These are phyloP conservation scores for Penicillium sclerotiorum DNA, from an alignment of 2,329 filamentous ascomycete genomes.

Conservation along the genomic window DNA sequence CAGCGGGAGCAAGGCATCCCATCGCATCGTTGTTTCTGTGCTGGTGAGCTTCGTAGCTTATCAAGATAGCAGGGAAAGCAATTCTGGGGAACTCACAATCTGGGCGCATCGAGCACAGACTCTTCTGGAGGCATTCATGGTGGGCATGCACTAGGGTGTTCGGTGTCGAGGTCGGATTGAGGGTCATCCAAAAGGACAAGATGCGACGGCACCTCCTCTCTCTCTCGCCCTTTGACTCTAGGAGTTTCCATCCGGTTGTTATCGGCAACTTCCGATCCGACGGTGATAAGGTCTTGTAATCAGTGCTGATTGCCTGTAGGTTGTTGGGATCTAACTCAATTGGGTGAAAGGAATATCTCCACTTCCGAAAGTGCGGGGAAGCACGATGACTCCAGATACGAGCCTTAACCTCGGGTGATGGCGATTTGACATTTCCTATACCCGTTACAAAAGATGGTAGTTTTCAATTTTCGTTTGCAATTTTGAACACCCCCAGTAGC, in stretches of 20 bases:
- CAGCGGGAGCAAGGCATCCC: conserved; percentile 31
- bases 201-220: conserved; percentile 5
- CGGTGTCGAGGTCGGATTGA: background rate
- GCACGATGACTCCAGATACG: no score
- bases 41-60: background rate
- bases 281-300: conserved; percentile 3
- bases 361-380: conserved; percentile 3
- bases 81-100: no score
- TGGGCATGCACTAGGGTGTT: background rate
- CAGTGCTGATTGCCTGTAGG: background rate
- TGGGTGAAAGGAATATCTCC: background rate
- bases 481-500: no score
- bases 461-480: no score
- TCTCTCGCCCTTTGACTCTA: background rate
- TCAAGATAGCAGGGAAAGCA: background rate
- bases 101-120: conserved; percentile 22
- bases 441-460: no score
- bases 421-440: no score
- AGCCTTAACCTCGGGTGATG: no score
- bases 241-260: background rate
- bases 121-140: conserved; percentile 11
- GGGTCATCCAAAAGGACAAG: background rate
- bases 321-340: background rate
- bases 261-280: conserved; percentile 13
- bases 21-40: conserved; percentile 34